A percentile compares a stretch with the other conserved stretches of the same genome.
phyloP scores from a whole-genome alignment of 805 yeast species.

The Hermanozyma aechmeae region DNA sequence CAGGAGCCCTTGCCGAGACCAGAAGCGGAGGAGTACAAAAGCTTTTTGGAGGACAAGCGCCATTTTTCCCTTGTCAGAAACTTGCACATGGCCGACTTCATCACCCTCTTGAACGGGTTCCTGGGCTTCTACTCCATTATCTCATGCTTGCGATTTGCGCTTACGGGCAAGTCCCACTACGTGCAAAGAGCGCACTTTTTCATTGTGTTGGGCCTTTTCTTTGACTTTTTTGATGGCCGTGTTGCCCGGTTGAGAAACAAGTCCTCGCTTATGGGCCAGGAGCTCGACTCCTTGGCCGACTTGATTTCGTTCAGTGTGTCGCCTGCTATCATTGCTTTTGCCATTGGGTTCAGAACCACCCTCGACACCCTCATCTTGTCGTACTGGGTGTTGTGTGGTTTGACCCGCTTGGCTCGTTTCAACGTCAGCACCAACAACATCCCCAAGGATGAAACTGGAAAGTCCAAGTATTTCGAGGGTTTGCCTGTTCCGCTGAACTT shows the following conservation, averaged over 20 bases:
- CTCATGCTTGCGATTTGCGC: conserved; percentile 73
- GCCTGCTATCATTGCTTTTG: conserved; percentile 88
- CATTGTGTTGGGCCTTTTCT: conserved; percentile 84
- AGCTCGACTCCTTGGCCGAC: conserved; percentile 93
- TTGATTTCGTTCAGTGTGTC: conserved; percentile 91
- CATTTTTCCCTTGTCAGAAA: conserved; percentile 82
- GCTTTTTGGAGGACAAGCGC: conserved; percentile 72
- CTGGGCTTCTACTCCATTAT: conserved; percentile 88
- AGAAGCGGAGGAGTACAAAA: conserved; percentile 64
- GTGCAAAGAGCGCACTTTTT: conserved; percentile 84
- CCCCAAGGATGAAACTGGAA: conserved; percentile 84
- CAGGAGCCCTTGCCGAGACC: conserved; percentile 67
- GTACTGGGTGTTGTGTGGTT: conserved; percentile 86
- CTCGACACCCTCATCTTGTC: conserved; percentile 68
- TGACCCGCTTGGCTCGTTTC: conserved; percentile 89
- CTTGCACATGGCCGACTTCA: conserved; percentile 92
- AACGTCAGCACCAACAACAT: conserved; percentile 88
- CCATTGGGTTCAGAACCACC: conserved; percentile 82
- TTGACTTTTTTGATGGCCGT: conserved; percentile 94
- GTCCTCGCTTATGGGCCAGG: conserved; percentile 93
- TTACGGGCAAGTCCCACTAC: conserved; percentile 60
- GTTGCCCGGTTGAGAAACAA: conserved; percentile 93
- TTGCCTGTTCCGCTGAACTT: conserved; percentile 90
- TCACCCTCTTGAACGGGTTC: conserved; percentile 88
- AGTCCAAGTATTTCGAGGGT: conserved; percentile 90